phyloP scores from a whole-genome alignment of 164 flowering plant genomes.

The Chloranthus sessilifolius region DNA sequence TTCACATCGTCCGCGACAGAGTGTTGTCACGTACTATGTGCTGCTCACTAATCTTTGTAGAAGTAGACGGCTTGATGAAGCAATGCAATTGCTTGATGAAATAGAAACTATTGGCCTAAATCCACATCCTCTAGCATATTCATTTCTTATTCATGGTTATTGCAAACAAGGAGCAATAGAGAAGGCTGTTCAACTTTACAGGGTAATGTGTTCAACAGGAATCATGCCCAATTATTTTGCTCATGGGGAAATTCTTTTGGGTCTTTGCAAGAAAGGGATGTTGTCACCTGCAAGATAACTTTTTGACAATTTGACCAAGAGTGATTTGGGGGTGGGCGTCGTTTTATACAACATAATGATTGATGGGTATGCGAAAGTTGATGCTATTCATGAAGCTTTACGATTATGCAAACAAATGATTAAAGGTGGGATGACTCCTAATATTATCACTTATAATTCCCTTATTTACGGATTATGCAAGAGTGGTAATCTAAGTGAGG shows the following conservation, averaged over 20 bases:
- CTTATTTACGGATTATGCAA: constrained; percentile 71
- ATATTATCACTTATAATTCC: constrained; percentile 64
- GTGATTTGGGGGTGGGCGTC: constrained; percentile 28
- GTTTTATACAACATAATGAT: constrained; percentile 68
- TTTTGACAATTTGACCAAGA: constrained; percentile 34
- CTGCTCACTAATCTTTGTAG: constrained; percentile 58
- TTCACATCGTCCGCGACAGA: constrained; percentile 38
- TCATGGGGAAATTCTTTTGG: constrained; percentile 40
- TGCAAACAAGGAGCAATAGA: constrained; percentile 54
- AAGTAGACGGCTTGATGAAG: constrained; percentile 41
- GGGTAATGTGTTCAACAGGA: constrained; percentile 40
- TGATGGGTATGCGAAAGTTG: constrained; percentile 57
- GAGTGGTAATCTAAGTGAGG: constrained; percentile 32
- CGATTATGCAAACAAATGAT: constrained; percentile 30
- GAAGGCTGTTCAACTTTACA: constrained; percentile 36
- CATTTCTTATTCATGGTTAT: constrained; percentile 63
- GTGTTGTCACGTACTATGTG: constrained; percentile 34
- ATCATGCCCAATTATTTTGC: constrained; percentile 38
- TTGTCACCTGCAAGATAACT: constrained; percentile 47
- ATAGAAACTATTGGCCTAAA: constrained; percentile 39
- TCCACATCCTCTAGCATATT: constrained; percentile 50
- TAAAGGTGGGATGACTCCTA: constrained; percentile 47
- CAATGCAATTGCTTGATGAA: constrained; percentile 43
- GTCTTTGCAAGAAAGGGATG: constrained; percentile 46
- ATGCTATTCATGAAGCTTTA: constrained; percentile 39